A percentile compares a stretch with the other conserved stretches of the same genome.
Conservation (phyloP, 1,284 basidiomycete genomes). For the Sphagnurus paluster region DNA sequence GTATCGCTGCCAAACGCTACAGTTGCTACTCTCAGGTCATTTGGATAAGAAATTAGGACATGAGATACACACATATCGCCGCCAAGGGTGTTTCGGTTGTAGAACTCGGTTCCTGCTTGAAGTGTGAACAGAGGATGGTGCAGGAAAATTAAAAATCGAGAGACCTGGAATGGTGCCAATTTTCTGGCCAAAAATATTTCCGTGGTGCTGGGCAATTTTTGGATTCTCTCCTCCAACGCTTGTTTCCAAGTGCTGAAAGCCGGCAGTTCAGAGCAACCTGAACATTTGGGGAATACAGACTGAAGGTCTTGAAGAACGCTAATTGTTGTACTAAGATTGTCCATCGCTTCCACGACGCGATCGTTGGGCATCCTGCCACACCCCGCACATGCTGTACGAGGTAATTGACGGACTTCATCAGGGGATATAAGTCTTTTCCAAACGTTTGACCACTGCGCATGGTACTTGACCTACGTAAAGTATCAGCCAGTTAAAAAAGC, state of each 20-base stretch:
- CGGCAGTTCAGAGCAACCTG: not conserved
- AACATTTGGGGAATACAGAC: not conserved
- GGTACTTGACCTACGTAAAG: not conserved
- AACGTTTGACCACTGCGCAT: conserved; percentile 1
- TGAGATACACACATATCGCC: not conserved
- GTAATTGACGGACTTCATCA: not conserved
- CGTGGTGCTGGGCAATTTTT: not conserved
- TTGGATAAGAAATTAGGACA: too few species aligned
- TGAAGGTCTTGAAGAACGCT: not conserved
- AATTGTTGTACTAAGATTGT: not conserved
- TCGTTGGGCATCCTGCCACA: not conserved
- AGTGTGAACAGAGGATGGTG: not conserved
- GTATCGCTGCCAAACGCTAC: not conserved
- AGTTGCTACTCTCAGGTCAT: too few species aligned
- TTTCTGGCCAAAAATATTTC: not conserved
- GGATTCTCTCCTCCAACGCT: not conserved
- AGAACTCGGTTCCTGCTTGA: not conserved
- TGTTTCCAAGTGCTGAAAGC: not conserved
- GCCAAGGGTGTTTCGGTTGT: too few species aligned
- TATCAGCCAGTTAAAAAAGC: not conserved
- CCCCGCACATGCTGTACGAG: not conserved
- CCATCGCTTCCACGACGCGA: not conserved
- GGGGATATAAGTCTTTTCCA: not conserved
- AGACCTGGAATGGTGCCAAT: not conserved
- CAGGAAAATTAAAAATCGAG: not conserved